Evolutionary conservation across 1,139 yeast genomes (phyloP).

Genomic region (Candida frijolesensis): DNA sequence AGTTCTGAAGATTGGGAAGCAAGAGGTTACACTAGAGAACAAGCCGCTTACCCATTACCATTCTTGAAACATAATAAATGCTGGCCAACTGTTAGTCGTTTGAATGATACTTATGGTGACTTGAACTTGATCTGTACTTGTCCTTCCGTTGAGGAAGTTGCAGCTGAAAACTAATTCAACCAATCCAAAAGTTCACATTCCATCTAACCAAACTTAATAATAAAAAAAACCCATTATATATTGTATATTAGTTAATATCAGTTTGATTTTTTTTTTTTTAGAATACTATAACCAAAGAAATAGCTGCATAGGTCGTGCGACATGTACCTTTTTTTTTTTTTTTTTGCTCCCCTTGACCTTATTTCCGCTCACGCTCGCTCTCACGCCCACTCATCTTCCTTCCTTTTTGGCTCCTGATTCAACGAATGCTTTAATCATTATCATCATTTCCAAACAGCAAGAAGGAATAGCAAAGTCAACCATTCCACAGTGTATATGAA

Average conservation of each 20-base stretch:
- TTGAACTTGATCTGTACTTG: slow-evolving; percentile 92
- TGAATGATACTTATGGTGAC: slow-evolving; percentile 95
- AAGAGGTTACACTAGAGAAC: slow-evolving; percentile 89
- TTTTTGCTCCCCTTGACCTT: neutral
- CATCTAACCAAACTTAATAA: too few relatives aligned
- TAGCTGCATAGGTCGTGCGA: too few relatives aligned
- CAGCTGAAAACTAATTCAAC: slow-evolving; percentile 22
- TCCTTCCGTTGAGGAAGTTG: slow-evolving; percentile 75
- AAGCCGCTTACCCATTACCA: slow-evolving; percentile 89
- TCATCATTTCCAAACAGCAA: neutral
- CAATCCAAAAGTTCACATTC: too few relatives aligned
- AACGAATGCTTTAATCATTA: neutral
- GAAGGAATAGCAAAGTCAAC: too few relatives aligned
- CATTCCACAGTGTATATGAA: too few relatives aligned
- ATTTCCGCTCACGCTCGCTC: neutral
- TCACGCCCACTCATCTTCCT: neutral
- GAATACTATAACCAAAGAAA: neutral
- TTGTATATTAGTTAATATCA: neutral
- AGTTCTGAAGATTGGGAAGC: slow-evolving; percentile 66
- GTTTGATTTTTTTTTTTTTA: too few relatives aligned
- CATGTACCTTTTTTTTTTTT: neutral
- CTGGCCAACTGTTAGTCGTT: slow-evolving; percentile 93
- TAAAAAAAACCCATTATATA: neutral
- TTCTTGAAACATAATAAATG: slow-evolving; percentile 74
- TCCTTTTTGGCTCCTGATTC: too few relatives aligned